Evolutionary conservation across 139 green algal genomes (phyloP), one percentile per base, ranked within the genome.

Genomic region (Ettlia oleoabundans): DNA sequence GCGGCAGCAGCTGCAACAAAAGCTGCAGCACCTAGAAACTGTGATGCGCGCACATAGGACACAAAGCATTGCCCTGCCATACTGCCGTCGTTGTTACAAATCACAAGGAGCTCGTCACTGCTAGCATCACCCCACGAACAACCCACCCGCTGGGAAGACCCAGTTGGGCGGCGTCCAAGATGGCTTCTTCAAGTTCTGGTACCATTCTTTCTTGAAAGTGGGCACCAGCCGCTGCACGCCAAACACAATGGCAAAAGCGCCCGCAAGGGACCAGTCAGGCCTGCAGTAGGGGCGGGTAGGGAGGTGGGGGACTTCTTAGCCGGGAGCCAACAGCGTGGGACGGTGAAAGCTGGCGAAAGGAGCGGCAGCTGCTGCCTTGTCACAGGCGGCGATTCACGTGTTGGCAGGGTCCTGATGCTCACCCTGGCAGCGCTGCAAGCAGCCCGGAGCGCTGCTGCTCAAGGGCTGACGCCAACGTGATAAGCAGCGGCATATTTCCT

Each of bases 111-210:
- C n/a, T 15, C 7, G 5, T 19, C 1, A 30, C 43, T 47, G 32
- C 62, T 40, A 37, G 21, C 30, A 9, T 5, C 6, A 3, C 1
- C 69, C 2, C 1, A 7, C 21, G 6, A 28, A 43, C 71, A 26
- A 13, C 73, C 21, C 43, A 75, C 64, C 64, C 40, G 41, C 15
- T 3, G 89, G 89, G 55, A 92, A 92, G 1, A 89, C 83, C 52
- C 81, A 93, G 79, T 93, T 93, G n/a, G 91, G 91, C 0, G 91
- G 91, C 3, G 84, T 93, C 91, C 91, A 93, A 43, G 76, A 87
- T 78, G 62, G 80, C 43, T 84, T 85, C 0, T 40, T 47, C 26
- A 89, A 26, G 9, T 38, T 32, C 78, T 88, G 87, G 69, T 89
- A 86, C 80, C 80, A 82, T 10, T 21, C 30, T 43, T 26, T 35